A percentile compares a stretch with the other conserved stretches of the same genome.
Conservation (phyloP, 768 basidiomycete species). For the Amanita rimosa region DNA sequence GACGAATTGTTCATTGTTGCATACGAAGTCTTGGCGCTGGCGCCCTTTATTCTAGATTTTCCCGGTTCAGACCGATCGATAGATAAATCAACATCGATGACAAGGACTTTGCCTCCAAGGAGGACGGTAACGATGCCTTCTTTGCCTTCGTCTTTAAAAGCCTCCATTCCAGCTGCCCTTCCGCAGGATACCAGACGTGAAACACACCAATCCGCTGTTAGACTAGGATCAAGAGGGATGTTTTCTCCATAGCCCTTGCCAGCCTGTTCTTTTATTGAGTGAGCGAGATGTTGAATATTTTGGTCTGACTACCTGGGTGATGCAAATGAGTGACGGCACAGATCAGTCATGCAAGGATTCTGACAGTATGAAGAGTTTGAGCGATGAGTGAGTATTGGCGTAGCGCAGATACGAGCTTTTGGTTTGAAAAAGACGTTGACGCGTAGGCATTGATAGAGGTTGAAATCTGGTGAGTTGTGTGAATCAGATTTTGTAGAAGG, state of each 20-base stretch:
- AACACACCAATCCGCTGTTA: conserved; percentile 46
- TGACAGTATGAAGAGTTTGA: conserved; percentile 42
- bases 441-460: conserved; percentile 42
- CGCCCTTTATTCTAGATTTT: conserved; percentile 30
- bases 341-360: conserved; percentile 12
- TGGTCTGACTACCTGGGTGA: conserved; percentile 35
- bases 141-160: conserved; percentile 51
- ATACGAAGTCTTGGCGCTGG: conserved; percentile 63
- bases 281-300: conserved; percentile 36
- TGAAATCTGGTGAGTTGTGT: conserved; percentile 39
- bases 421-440: conserved; percentile 40
- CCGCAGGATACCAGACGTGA: conserved; percentile 52
- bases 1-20: conserved; percentile 38
- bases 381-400: conserved; percentile 50
- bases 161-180: conserved; percentile 57
- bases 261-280: conserved; percentile 33
- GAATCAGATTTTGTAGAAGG: conserved; percentile 38
- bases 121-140: conserved; percentile 44
- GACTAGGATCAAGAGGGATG: conserved; percentile 37
- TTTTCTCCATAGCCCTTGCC: conserved; percentile 50
- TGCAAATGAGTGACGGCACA: conserved; percentile 10
- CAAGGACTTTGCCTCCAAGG: conserved; percentile 71
- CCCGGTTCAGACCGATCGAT: conserved; percentile 27
- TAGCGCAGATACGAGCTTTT: conserved; percentile 58
- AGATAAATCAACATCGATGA: conserved; percentile 62